These are phyloP conservation scores for Colletotrichum sp. DNA, from an alignment of 2,329 filamentous ascomycete genomes.

Conservation along the genomic window DNA sequence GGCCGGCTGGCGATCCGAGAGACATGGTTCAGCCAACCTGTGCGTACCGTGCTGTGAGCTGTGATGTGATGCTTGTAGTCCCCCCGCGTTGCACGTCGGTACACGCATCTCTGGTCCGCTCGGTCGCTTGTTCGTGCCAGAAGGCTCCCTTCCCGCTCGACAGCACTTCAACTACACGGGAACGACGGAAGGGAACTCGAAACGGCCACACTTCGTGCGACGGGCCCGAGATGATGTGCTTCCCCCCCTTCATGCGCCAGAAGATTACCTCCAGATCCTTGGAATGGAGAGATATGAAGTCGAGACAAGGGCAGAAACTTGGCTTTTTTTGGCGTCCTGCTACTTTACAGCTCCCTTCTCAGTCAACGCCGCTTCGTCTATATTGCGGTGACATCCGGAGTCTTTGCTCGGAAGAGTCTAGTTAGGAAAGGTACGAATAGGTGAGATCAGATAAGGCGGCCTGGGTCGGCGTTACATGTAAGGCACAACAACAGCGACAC, in stretches of 20 bases:
- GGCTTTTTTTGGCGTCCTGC: not conserved
- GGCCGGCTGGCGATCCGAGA: not conserved
- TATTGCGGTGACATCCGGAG: not conserved
- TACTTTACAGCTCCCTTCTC: not conserved
- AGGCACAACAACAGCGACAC: not conserved
- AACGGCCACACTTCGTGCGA: not conserved
- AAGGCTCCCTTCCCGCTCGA: not conserved
- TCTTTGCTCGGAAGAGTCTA: not conserved
- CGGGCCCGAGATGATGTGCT: not conserved
- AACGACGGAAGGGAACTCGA: not conserved
- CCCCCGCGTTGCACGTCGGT: not conserved
- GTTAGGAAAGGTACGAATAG: not conserved
- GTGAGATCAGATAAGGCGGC: not conserved
- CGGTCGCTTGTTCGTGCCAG: not conserved
- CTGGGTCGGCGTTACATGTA: not conserved
- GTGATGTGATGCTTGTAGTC: not conserved
- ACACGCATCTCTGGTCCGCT: not conserved
- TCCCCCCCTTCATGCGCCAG: not conserved
- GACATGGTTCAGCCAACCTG: not conserved
- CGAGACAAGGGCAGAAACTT: conserved; percentile 4
- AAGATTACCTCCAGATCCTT: not conserved
- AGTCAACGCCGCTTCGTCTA: not conserved
- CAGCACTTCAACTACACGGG: not conserved
- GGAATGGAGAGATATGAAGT: conserved; percentile 2
- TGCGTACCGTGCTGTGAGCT: not conserved